phyloP scores from a whole-genome alignment of 805 yeast species.

The Barnettozyma vustinii region DNA sequence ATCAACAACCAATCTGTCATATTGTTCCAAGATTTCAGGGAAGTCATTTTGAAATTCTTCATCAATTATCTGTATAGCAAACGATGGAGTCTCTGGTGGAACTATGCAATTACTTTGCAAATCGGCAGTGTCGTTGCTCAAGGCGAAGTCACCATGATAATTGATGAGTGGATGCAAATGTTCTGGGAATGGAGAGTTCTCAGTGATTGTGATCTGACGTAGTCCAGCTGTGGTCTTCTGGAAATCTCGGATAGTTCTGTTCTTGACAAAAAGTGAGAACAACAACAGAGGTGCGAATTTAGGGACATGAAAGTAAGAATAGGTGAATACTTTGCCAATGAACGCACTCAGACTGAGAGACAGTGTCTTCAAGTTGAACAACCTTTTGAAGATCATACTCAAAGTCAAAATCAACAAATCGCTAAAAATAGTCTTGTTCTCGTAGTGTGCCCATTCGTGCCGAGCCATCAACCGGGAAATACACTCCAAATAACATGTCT shows the following conservation, averaged over 20 bases:
- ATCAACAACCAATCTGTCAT: slow-evolving; percentile 34
- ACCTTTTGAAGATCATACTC: slow-evolving; percentile 9
- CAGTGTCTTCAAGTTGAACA: slow-evolving; percentile 15
- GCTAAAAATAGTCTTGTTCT: slow-evolving; percentile 6
- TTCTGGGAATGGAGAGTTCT: slow-evolving; percentile 1
- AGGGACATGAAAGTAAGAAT: slow-evolving; percentile 43
- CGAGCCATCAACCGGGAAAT: slow-evolving; percentile 28
- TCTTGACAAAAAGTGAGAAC: slow-evolving; percentile 52
- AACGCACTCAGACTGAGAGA: slow-evolving; percentile 33
- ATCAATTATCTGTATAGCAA: slow-evolving; percentile 26
- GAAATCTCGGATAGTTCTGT: slow-evolving; percentile 33
- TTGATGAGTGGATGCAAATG: slow-evolving; percentile 13
- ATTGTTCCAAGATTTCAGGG: slow-evolving; percentile 2
- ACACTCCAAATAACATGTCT: slow-evolving; percentile 29
- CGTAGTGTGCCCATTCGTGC: slow-evolving; percentile 22
- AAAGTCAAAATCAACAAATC: slow-evolving; percentile 8
- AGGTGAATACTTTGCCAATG: slow-evolving; percentile 58
- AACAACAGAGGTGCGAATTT: slow-evolving; percentile 46
- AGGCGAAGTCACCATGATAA: slow-evolving; percentile 16
- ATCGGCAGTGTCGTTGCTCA: slow-evolving; percentile 23
- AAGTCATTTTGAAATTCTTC: slow-evolving; percentile 19
- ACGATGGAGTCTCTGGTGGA: slow-evolving; percentile 29
- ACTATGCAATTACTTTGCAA: slow-evolving; percentile 31
- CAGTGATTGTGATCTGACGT: background rate
- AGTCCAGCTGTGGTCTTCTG: background rate